Evolutionary conservation across 176 grass and related monocot genomes (phyloP).

Genomic region (Bromus sterilis): DNA sequence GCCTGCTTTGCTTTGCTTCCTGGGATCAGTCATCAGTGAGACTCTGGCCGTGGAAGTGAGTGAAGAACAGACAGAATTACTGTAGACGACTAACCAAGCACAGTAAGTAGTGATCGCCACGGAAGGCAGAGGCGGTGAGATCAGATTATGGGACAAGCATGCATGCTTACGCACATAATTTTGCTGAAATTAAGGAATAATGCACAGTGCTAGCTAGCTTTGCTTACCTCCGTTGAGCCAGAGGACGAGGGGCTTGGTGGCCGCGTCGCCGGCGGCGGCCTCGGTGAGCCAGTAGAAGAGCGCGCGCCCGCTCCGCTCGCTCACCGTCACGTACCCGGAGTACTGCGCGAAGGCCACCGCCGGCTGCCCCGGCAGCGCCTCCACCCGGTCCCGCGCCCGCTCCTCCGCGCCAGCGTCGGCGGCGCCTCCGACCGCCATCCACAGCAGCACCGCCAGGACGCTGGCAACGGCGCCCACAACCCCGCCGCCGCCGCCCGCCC

Average conservation of each 20-base stretch:
- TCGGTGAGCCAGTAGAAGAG: slow-evolving; percentile 99
- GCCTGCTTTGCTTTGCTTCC: too few species aligned
- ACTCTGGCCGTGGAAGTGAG: neutral
- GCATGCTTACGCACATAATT: neutral
- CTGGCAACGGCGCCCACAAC: neutral
- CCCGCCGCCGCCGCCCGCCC: neutral
- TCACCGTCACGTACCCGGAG: slow-evolving; percentile 84
- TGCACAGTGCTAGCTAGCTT: neutral
- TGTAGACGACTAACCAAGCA: neutral
- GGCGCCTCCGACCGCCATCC: neutral
- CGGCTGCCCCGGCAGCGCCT: slow-evolving; percentile 75
- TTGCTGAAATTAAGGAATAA: neutral
- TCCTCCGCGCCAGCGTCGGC: neutral
- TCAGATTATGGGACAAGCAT: neutral
- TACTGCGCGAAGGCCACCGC: slow-evolving; percentile 71
- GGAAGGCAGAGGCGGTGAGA: neutral
- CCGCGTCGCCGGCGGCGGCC: slow-evolving; percentile 32
- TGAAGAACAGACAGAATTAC: neutral
- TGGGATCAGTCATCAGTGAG: too few species aligned
- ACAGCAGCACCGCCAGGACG: neutral
- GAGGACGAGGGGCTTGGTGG: slow-evolving; percentile 83
- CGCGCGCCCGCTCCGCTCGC: slow-evolving; percentile 52
- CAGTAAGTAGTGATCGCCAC: neutral
- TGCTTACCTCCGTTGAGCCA: slow-evolving; percentile 96
- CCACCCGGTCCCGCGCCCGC: slow-evolving; percentile 51